Evolutionary conservation across 371 early-diverging fungal species (phyloP), one percentile per base, ranked within the genome.

Genomic region (Apophysomyces ossiformis): DNA sequence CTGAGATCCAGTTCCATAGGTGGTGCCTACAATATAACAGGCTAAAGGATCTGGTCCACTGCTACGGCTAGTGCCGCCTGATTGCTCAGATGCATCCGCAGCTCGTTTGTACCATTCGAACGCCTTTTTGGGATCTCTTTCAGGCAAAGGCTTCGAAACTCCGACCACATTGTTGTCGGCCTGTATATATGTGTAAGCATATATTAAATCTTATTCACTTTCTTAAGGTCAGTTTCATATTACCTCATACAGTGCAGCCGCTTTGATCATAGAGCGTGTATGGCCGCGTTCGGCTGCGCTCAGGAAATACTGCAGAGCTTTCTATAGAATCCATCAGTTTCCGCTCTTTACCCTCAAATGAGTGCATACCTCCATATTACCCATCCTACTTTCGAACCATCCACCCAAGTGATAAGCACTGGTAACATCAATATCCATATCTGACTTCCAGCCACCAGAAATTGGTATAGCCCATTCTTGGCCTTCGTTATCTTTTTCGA

Each of bases 61-160:
- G 58, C 74, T 77, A 1, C 65, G 45, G 21, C 68, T 69, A 18
- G 69, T 74, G 9, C 73, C 68, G 12, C 68, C 64, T 2, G 67
- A 60, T 37, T 69, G 70, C 21, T 77, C 71, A 8, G 56, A 45
- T 13, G 67, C 70, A 62, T 82, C 82, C 0, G 82, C 78, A 37
- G 82, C 82, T 15, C 69, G 62, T 32, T 79, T 77, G 64, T 82
- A 79, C 78, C 78, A 79, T 65, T 71, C 76, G 61, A 82, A 82
- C 44, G 82, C 76, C 37, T 78, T 79, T 46, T 74, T 73, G 4
- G 64, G 64, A 56, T 81, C 78, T 57, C 75, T 77, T 43, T 76
- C 73, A 6, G 66, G 65, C 36, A 57, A 38, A n/a, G 26, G 67
- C 7, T 46, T 70, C 8, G 70, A 66, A 3, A 43, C 56, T 6